Base-by-base conservation (phyloP, 768 basidiomycete genomes). In the Tricholoma terreum region DNA sequence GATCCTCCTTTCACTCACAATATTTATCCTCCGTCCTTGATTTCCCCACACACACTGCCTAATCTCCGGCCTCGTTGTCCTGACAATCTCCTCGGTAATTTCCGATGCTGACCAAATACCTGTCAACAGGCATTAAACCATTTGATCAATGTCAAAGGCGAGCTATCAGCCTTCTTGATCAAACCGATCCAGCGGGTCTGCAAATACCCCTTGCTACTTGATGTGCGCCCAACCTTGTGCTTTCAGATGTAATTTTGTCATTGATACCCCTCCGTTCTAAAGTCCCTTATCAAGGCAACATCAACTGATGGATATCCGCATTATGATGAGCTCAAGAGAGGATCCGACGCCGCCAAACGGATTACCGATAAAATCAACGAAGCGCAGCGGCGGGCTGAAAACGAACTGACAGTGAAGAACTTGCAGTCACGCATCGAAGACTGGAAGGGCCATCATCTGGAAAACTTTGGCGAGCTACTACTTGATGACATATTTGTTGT, bases 131-230 rank as follows among this genome's bases (percentile, higher is more conserved):
- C 84, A 59, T 78, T 90, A 67, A 89, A 90, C 75, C 82, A 87
- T 72, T 77, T 92, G 77, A 90, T 95, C 74, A 91, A 93, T 64
- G 87, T 88, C 66, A 90, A 90, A 70, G 88, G 90, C 68, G 97
- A 99, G 67, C 80, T 99, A 31, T 91, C 92, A 58, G 94, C 93
- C 8, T 96, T 98, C 75, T 84, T 98, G 58, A 98, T 98, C 81
- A 98, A 98, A 77, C 97, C 97, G 6, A 90, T 99, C 50, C 97
- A 99, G 72, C 86, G 97, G 60, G 89, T 98, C 63, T 97, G 96
- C 83, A 98, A 98, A 80, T 98, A 98, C 71, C 95, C 95, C 22
- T 80, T 99, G 12, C 83, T 98, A 21, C 85, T 99, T 65, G 90
- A 92, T 70, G 94, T 94, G 67, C 68, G 87, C 77, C 27, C 27